Evolutionary conservation across 495 filamentous ascomycete species (phyloP), one percentile per base, ranked within the genome.

Genomic region (Penicillium crystallinum): DNA sequence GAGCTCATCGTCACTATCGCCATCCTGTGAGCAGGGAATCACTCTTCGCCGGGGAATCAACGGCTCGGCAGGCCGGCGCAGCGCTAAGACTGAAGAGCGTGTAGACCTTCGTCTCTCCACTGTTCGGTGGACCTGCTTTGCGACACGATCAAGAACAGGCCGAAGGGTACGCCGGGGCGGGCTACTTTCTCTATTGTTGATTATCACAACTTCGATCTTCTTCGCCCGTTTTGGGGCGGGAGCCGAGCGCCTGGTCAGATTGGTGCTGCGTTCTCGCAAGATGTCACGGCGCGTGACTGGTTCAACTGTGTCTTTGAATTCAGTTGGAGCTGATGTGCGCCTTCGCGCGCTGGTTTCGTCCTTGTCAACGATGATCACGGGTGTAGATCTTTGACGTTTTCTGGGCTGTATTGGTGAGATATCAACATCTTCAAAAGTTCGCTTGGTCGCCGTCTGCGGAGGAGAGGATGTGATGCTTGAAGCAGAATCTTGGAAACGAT

Each of bases 1-100:
- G 17, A 77, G 60, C 56, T 76, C 73, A 39, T 77, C 73, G 17
- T 77, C 73, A 39, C 71, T 74, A 22, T 68, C 71, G 10, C 69
- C 67, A 7, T 71, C 65, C 21, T 63, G 38, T 7, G 65, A 63
- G 37, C 52, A 69, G 15, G 70, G 60, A 31, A 71, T 68, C 17
- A 62, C 46, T 4, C 52, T 40, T 29, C 41, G 50, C 27, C 42
- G 38, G 41, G 47, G 21, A 11, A 14, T 27, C 18, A 30, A 39
- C 7, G 12, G 42, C 34, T 29, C 14, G n/a, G 25, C 36, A 11
- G 17, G 22, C 18, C 11, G 33, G 17, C 55, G 29, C 6, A 46
- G 17, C 12, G 19, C 9, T 22, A 49, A 41, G 18, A 45, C 33
- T 12, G 48, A 45, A 51, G 52, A 39, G 51, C 54, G 57, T 14